These are phyloP conservation scores for Colletotrichum sojae DNA, from an alignment of 2,329 filamentous ascomycete species.

Conservation along the genomic window DNA sequence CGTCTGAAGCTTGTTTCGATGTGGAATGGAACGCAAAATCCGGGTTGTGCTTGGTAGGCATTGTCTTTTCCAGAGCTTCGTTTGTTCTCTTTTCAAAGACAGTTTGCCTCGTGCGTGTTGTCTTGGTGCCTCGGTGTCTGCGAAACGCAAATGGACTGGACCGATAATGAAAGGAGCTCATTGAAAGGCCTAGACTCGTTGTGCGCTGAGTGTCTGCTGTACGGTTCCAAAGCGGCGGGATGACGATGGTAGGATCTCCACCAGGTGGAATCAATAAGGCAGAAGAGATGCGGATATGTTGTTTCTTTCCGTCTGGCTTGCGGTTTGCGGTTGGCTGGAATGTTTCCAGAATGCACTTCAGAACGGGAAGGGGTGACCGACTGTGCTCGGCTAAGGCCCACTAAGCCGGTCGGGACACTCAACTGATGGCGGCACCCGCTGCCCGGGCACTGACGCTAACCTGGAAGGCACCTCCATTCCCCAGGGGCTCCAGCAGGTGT, in stretches of 20 bases:
- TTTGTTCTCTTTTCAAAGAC: conserved; percentile 6
- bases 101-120: conserved; percentile 11
- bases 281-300: neutral
- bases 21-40: conserved; percentile 2
- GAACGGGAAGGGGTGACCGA: neutral
- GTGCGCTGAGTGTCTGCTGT: neutral
- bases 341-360: conserved; percentile 13
- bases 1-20: conserved; percentile 35
- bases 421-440: conserved; percentile 3
- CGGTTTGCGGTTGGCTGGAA: conserved; percentile 6
- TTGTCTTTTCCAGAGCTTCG: neutral
- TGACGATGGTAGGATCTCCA: no score
- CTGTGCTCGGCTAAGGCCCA: neutral
- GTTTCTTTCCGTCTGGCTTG: neutral
- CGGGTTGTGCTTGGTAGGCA: neutral
- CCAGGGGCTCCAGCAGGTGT: neutral
- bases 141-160: conserved; percentile 16
- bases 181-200: neutral
- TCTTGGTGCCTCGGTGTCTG: conserved; percentile 25
- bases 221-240: no score
- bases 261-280: neutral
- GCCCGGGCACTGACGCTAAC: neutral
- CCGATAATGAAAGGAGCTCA: conserved; percentile 1
- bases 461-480: no score
- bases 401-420: neutral